Conservation (phyloP, 2,329 filamentous ascomycete species). For the Phyllosticta citribraziliensis region DNA sequence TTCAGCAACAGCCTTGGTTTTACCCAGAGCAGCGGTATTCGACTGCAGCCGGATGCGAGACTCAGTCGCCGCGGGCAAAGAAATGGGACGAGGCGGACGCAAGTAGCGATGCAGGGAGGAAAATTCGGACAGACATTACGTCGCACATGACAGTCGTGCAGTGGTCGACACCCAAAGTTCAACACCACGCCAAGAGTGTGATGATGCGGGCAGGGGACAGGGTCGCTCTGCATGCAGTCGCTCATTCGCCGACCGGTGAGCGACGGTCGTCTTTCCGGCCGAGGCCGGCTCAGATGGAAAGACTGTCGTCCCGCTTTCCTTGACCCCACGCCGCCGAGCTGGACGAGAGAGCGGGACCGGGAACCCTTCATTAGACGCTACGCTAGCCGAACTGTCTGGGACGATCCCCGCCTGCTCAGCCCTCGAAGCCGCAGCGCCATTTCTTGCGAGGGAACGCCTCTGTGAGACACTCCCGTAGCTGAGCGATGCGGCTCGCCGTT, state of each 20-base stretch:
- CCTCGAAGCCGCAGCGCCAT: background rate
- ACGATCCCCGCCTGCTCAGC: background rate
- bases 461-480: background rate
- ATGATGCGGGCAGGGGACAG: background rate
- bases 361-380: background rate
- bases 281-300: background rate
- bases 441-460: background rate
- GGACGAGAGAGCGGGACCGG: background rate
- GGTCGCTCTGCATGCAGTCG: background rate
- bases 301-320: background rate
- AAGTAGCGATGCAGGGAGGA: background rate
- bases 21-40: background rate
- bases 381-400: background rate
- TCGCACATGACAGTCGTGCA: background rate
- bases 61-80: background rate
- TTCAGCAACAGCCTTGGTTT: background rate
- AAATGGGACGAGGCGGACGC: background rate
- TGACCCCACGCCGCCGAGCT: background rate
- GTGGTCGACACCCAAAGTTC: background rate
- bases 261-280: background rate
- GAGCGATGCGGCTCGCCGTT: background rate
- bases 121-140: background rate
- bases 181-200: slow-evolving; percentile 4
- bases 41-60: background rate
- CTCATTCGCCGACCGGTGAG: background rate